Conservation (phyloP, 1,139 yeast species). For the Blastobotrys arbuscula region DNA sequence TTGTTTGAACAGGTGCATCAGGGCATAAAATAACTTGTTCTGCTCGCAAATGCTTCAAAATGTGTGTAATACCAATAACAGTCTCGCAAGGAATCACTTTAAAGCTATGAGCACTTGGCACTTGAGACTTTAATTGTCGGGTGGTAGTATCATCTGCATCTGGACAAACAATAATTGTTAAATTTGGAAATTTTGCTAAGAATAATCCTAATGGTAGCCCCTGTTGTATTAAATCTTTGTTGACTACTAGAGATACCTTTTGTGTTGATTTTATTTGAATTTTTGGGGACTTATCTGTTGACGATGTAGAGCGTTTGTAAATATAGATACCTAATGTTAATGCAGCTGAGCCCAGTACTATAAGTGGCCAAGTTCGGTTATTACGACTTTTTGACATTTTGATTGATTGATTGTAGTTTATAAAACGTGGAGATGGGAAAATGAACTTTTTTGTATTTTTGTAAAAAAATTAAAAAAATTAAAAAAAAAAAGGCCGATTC, state of each 20-base stretch:
- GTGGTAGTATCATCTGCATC: constrained; percentile 17
- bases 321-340: constrained; percentile 12
- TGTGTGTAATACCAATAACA: constrained; percentile 29
- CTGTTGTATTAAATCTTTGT: constrained; percentile 19
- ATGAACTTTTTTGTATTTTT: too few relatives aligned
- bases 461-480: too few relatives aligned
- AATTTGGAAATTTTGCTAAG: constrained; percentile 22
- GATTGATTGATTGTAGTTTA: background rate
- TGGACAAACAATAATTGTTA: constrained; percentile 27
- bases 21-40: constrained; percentile 26
- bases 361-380: background rate
- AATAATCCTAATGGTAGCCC: constrained; percentile 25
- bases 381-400: background rate
- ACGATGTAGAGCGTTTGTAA: background rate
- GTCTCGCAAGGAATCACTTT: constrained; percentile 32
- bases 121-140: constrained; percentile 20
- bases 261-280: constrained; percentile 1
- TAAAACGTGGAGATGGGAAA: too few relatives aligned
- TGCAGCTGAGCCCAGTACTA: constrained; percentile 10
- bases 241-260: constrained; percentile 21
- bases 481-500: too few relatives aligned
- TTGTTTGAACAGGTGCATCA: constrained; percentile 20
- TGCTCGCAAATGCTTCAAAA: constrained; percentile 31
- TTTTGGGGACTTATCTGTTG: background rate
- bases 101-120: constrained; percentile 20